A percentile compares a stretch with the other conserved stretches of the same genome.
phyloP scores from a whole-genome alignment of 1,284 basidiomycete genomes.

The Ganoderma multipileum region DNA sequence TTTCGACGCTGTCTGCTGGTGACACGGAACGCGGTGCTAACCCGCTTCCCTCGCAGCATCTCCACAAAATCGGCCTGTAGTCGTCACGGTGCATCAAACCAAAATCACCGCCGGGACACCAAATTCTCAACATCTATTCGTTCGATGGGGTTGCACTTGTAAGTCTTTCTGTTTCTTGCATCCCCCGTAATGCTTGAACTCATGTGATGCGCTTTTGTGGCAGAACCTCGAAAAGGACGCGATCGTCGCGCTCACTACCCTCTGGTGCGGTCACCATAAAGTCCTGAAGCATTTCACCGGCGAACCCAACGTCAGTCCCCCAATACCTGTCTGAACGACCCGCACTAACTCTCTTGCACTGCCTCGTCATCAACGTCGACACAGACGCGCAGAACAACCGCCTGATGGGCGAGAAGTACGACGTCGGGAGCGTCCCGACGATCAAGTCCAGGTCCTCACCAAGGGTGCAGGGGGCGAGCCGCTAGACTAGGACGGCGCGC shows the following conservation, averaged over 20 bases:
- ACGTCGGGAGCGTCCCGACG: constrained; percentile 83
- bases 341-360: constrained; percentile 48
- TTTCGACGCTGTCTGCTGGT: no score
- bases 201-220: background rate
- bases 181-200: background rate
- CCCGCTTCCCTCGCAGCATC: constrained; percentile 54
- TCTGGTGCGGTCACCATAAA: constrained; percentile 92
- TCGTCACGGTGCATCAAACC: constrained; percentile 88
- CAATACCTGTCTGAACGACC: no score
- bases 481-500: constrained; percentile 67
- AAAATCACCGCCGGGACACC: constrained; percentile 80
- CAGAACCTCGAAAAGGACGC: constrained; percentile 83
- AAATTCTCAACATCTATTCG: constrained; percentile 72
- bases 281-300: constrained; percentile 85
- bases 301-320: constrained; percentile 74
- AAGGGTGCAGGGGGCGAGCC: constrained; percentile 50
- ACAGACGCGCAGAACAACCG: constrained; percentile 87
- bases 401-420: constrained; percentile 78
- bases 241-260: constrained; percentile 90
- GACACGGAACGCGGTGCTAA: background rate
- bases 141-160: constrained; percentile 83
- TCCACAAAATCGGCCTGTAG: constrained; percentile 78
- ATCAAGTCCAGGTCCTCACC: constrained; percentile 97
- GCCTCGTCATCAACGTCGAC: constrained; percentile 90
- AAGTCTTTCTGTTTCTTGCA: constrained; percentile 31